Evolutionary conservation across 139 green algal species (phyloP).

Genomic region (Chlamydomonas schloesseri): DNA sequence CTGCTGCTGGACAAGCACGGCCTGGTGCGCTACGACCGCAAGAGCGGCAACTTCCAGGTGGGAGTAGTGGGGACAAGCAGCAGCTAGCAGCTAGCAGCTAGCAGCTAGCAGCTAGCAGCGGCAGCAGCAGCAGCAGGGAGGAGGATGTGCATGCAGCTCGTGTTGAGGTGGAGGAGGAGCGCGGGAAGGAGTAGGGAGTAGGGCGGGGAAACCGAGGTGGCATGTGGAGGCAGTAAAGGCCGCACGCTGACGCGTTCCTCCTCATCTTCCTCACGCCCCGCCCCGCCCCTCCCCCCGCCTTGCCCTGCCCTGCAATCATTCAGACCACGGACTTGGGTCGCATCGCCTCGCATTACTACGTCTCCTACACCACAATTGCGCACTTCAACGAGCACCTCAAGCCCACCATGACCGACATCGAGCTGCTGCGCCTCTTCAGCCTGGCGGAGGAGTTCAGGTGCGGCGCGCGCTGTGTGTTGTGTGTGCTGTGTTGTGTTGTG

Average conservation of each 20-base stretch:
- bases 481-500: no score
- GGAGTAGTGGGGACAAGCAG: not conserved
- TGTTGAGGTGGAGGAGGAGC: no score
- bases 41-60: slow-evolving; percentile 86
- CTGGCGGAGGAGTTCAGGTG: slow-evolving; percentile 92
- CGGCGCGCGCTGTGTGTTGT: no score
- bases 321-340: slow-evolving; percentile 93
- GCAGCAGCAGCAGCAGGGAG: no score
- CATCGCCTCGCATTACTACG: slow-evolving; percentile 99
- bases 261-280: no score
- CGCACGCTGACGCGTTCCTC: no score
- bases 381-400: slow-evolving; percentile 98
- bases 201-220: not conserved
- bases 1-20: slow-evolving; percentile 90
- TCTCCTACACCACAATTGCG: slow-evolving; percentile 93
- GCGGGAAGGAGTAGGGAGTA: not conserved
- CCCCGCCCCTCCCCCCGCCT: not conserved
- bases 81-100: no score
- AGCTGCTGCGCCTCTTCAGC: slow-evolving; percentile 96
- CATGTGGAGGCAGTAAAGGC: no score
- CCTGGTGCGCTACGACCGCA: slow-evolving; percentile 95
- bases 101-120: no score
- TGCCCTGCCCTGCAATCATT: no score
- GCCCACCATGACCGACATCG: slow-evolving; percentile 98
- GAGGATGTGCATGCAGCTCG: no score